Evolutionary conservation across 345 rosid genomes (phyloP).

Genomic region (Aurinia saxatilis): DNA sequence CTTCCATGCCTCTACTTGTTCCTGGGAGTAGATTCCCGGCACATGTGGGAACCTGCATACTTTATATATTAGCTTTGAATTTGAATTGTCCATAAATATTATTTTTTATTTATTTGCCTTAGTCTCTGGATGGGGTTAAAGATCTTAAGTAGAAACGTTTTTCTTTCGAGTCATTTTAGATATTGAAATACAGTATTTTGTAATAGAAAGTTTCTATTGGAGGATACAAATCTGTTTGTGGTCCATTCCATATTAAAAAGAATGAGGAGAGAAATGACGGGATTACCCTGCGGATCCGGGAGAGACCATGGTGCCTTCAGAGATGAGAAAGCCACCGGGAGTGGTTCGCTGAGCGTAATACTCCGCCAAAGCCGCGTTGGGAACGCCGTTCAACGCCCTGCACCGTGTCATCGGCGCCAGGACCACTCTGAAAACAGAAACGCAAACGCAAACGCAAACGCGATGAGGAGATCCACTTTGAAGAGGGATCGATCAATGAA

Average conservation of each 20-base stretch:
- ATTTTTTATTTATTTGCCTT: not conserved
- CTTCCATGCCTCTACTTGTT: slow-evolving; percentile 87
- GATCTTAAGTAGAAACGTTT: not conserved
- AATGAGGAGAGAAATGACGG: not conserved
- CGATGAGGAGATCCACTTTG: not conserved
- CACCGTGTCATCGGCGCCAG: slow-evolving; percentile 90
- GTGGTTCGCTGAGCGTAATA: slow-evolving; percentile 83
- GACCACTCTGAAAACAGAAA: slow-evolving; percentile 52
- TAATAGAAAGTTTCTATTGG: no score
- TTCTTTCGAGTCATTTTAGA: no score
- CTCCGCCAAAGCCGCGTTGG: slow-evolving; percentile 55
- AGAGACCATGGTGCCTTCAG: slow-evolving; percentile 71
- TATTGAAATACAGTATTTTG: no score
- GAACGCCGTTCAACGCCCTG: slow-evolving; percentile 70
- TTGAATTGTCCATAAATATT: no score
- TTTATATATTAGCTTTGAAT: not conserved
- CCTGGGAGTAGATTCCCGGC: slow-evolving; percentile 80
- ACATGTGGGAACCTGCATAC: slow-evolving; percentile 62
- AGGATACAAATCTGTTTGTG: no score
- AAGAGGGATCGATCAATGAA: not conserved
- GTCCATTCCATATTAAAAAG: not conserved
- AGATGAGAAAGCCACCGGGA: slow-evolving; percentile 70
- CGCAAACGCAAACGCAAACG: not conserved
- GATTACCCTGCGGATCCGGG: slow-evolving; percentile 61
- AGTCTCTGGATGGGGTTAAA: not conserved